Evolutionary conservation across 176 grass and related monocot genomes (phyloP), one percentile per base, ranked within the genome.

Genomic region (Raddia distichophylla): DNA sequence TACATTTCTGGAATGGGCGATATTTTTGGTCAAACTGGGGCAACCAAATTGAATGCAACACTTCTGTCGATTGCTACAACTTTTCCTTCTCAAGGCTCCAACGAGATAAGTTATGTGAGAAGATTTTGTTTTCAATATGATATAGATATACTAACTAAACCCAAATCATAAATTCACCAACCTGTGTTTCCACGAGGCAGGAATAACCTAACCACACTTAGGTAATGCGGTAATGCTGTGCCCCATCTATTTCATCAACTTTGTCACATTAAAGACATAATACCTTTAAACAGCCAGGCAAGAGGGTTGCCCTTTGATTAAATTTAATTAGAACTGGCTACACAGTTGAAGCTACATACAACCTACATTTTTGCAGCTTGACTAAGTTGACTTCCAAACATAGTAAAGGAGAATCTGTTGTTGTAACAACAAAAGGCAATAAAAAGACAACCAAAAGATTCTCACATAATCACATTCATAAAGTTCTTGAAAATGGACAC

Each of bases 381-480:
- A n/a, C n/a, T n/a, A n/a, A n/a, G n/a, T 45, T 58, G 70, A 60
- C 71, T 79, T 48, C 51, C 42, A 75, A 75, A 77, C 63, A 85
- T 32, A 75, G 5, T 35, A 83, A 50, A 17, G 0, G 16, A 63
- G 4, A 8, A 43, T 42, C 52, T 52, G 20, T 27, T 58, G 52
- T 75, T n/a, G 33, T 64, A 80, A 63, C 13, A 51, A 48, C 62
- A 10, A 16, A 14, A 13, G 8, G 72, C 32, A 20, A 60, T 60
- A 9, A 7, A 35, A 12, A 43, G 45, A 69, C 27, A 79, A 9
- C 51, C 15, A 60, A 27, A 49, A 73, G 53, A 59, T 37, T 40
- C 37, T 40, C 37, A 40, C 37, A 40, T 40, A 40, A 4, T 2
- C 12, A 76, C 71, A n/a, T 17, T 6, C 47, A 75, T n/a, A 12